Evolutionary conservation across 2,329 filamentous ascomycete species (phyloP), one percentile per base, ranked within the genome.

Genomic region (Orbilia oligospora): DNA sequence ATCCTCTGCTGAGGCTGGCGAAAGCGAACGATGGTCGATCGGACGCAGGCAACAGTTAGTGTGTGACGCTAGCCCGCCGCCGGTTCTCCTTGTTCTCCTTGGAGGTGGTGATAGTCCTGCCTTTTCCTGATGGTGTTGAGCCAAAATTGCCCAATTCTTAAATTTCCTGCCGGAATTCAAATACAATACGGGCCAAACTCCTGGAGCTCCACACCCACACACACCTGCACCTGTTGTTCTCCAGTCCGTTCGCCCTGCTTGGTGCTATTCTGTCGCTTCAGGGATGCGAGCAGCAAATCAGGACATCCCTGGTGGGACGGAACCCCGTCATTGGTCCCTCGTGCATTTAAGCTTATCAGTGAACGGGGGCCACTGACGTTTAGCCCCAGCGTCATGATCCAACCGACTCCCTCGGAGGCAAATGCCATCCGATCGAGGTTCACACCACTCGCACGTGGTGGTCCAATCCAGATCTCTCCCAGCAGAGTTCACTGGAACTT

Each of bases 281-380:
- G 58, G 61, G 70, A 67, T 73, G 33, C 4, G 24, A 68, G 64
- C 33, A 75, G 61, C 61, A 53, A 61, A 61, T 75, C 71, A 65
- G 24, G 41, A 65, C 27, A 68, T 75, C 64, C 71, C 71, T 75
- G 71, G 68, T 53, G 61, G 51, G 64, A 67, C 44, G 30, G 44
- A 33, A 24, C 73, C n/a, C 61, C 73, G 73, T 64, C 63, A 77
- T 77, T 77, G 73, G 73, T 68, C 36, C 27, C 67, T 63, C 53
- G 67, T 71, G 73, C 73, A 77, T 77, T 77, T 77, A 77, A 77
- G 73, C 73, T 77, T 77, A 77, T 77, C 73, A 77, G 67, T 36
- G 22, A 68, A 44, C 66, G 46, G 56, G 64, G 41, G 55, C 67
- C 66, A 51, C 66, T 77, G 73, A 77, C 73, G 73, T 77, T 71